A percentile compares a stretch with the other conserved stretches of the same genome.
These are phyloP conservation scores for Colletotrichum australisinense DNA, from an alignment of 2,329 filamentous ascomycete genomes.

Conservation along the genomic window DNA sequence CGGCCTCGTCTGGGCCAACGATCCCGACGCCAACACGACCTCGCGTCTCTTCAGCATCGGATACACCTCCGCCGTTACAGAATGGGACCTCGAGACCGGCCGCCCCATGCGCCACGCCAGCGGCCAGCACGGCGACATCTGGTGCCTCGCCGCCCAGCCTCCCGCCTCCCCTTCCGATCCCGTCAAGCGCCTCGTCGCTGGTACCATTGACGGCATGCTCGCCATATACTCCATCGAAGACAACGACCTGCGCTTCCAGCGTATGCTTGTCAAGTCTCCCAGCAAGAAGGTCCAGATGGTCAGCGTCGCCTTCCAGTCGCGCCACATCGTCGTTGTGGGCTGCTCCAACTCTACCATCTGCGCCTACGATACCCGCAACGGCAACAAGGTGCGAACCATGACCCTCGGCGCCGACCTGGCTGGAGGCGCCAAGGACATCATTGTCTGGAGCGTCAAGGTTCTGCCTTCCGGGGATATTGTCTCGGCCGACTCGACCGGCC, in stretches of 20 bases:
- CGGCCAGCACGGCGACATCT: conserved; percentile 95
- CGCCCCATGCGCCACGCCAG: conserved; percentile 84
- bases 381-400: conserved; percentile 82
- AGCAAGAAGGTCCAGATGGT: conserved; percentile 90
- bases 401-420: conserved; percentile 83
- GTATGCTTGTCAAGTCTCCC: conserved; percentile 78
- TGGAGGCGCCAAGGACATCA: conserved; percentile 84
- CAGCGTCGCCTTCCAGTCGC: conserved; percentile 89
- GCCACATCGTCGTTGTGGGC: conserved; percentile 85
- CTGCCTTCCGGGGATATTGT: conserved; percentile 90
- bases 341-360: conserved; percentile 98
- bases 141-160: conserved; percentile 94
- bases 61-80: conserved; percentile 90
- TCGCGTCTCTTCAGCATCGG: conserved; percentile 93
- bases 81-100: conserved; percentile 91
- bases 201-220: conserved; percentile 91
- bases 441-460: conserved; percentile 94
- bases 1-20: conserved; percentile 90
- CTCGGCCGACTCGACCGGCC: conserved; percentile 93
- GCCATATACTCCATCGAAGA: conserved; percentile 89
- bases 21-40: conserved; percentile 78
- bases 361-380: conserved; percentile 86
- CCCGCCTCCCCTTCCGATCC: conserved; percentile 41
- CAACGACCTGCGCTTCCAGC: conserved; percentile 83
- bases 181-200: conserved; percentile 77